Percentiles rank a stretch among this genome's conserved stretches.
Conservation (phyloP, 768 basidiomycete species). For the Russula vinacea region DNA sequence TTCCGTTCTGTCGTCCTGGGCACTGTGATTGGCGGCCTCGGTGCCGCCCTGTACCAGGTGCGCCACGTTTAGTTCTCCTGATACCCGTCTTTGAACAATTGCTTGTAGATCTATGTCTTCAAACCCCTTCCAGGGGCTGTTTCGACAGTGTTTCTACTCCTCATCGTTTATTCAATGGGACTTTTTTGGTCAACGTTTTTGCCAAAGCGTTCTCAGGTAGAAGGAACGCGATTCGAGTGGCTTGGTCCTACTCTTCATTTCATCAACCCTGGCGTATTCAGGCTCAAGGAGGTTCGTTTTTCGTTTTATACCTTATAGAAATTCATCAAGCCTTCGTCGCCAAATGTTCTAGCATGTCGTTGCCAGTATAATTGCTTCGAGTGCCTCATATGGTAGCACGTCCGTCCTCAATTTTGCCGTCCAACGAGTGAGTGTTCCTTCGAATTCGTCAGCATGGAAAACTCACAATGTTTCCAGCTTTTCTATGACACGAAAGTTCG, state of each 20-base stretch:
- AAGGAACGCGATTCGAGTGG: constrained; percentile 44
- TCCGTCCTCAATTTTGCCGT: constrained; percentile 62
- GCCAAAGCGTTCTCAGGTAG: constrained; percentile 43
- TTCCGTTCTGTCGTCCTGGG: constrained; percentile 56
- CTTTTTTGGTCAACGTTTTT: constrained; percentile 49
- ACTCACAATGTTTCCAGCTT: constrained; percentile 38
- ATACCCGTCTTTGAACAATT: neutral
- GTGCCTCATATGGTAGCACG: constrained; percentile 51
- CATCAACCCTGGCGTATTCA: constrained; percentile 57
- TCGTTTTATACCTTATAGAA: neutral
- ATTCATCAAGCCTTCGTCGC: neutral
- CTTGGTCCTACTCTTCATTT: constrained; percentile 45
- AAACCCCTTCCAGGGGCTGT: constrained; percentile 54
- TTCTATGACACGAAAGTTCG: constrained; percentile 57
- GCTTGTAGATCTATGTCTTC: constrained; percentile 52
- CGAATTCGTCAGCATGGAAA: constrained; percentile 2
- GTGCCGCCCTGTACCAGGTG: constrained; percentile 57
- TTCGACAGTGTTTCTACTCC: constrained; percentile 55
- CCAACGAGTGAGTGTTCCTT: constrained; percentile 43
- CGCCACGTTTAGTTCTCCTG: constrained; percentile 9
- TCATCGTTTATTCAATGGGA: constrained; percentile 53
- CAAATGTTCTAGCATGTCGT: constrained; percentile 48
- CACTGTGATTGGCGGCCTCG: constrained; percentile 54
- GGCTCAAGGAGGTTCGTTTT: constrained; percentile 52
- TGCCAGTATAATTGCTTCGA: constrained; percentile 54